Evolutionary conservation across 306 rosid genomes (phyloP).

Genomic region (Echinosophora koreensis): DNA sequence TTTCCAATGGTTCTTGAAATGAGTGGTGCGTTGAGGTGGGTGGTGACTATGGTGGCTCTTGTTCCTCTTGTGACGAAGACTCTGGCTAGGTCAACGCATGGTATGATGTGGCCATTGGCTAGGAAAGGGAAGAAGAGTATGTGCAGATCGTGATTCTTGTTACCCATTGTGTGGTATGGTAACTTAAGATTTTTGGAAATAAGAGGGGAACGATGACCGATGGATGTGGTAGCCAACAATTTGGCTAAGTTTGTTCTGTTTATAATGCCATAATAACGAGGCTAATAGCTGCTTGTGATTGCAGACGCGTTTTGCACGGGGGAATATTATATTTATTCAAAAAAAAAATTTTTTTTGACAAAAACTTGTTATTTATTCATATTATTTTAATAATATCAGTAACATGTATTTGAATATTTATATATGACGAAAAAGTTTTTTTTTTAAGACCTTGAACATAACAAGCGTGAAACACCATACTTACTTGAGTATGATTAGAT

Average conservation of each 20-base stretch:
- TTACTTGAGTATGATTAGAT: too few species aligned
- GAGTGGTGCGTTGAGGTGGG: slow-evolving; percentile 40
- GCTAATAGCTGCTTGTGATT: too few species aligned
- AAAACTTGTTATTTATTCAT: too few species aligned
- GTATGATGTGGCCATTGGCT: slow-evolving; percentile 52
- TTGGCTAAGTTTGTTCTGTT: neutral
- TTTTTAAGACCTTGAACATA: too few species aligned
- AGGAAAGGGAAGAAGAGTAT: slow-evolving; percentile 48
- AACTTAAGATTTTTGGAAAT: neutral
- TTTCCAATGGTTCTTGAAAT: slow-evolving; percentile 48
- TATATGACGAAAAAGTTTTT: too few species aligned
- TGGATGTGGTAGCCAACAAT: neutral
- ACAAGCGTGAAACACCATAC: too few species aligned
- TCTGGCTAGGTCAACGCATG: slow-evolving; percentile 48
- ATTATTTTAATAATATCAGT: too few species aligned
- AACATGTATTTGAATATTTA: too few species aligned
- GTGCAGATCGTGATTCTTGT: slow-evolving; percentile 31
- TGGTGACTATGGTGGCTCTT: slow-evolving; percentile 47
- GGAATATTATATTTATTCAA: neutral
- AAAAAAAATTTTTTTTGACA: too few species aligned
- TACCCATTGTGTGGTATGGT: slow-evolving; percentile 27
- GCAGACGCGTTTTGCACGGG: slow-evolving; percentile 29
- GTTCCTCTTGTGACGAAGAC: slow-evolving; percentile 43
- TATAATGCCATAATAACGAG: neutral
- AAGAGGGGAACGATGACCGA: neutral